Conservation (phyloP, 768 basidiomycete species). For the Gloeostereum incarnatum region DNA sequence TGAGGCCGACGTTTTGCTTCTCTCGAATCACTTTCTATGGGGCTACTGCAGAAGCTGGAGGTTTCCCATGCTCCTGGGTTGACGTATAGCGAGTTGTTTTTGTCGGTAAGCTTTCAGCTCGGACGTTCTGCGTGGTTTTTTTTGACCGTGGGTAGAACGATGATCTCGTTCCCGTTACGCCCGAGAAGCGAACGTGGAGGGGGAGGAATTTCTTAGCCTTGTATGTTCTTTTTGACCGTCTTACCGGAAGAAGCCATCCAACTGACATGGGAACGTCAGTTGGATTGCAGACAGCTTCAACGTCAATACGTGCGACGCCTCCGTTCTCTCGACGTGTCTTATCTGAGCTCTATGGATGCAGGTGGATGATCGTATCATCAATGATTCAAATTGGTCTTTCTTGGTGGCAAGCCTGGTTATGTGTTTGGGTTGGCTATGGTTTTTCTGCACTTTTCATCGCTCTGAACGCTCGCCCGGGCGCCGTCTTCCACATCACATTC, state of each 20-base stretch:
- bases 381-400: constrained; percentile 67
- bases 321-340: constrained; percentile 3
- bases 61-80: constrained; percentile 24
- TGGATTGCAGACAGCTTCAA: constrained; percentile 82
- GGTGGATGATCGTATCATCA: constrained; percentile 72
- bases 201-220: constrained; percentile 6
- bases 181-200: constrained; percentile 6
- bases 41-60: too few species aligned
- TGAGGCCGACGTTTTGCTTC: too few species aligned
- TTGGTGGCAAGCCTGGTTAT: constrained; percentile 85
- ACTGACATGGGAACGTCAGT: constrained; percentile 20
- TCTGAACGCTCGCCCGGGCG: constrained; percentile 70
- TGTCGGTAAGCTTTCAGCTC: neutral
- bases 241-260: neutral
- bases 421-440: constrained; percentile 58
- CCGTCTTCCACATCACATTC: constrained; percentile 69
- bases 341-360: constrained; percentile 13
- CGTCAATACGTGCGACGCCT: constrained; percentile 52
- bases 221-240: neutral
- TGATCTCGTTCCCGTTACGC: constrained; percentile 6
- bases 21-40: too few species aligned
- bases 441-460: constrained; percentile 64
- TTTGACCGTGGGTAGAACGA: too few species aligned
- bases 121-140: neutral
- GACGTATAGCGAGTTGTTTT: neutral